These are phyloP conservation scores for Aspergillus carbonarius DNA, from an alignment of 2,329 filamentous ascomycete species.

Conservation along the genomic window DNA sequence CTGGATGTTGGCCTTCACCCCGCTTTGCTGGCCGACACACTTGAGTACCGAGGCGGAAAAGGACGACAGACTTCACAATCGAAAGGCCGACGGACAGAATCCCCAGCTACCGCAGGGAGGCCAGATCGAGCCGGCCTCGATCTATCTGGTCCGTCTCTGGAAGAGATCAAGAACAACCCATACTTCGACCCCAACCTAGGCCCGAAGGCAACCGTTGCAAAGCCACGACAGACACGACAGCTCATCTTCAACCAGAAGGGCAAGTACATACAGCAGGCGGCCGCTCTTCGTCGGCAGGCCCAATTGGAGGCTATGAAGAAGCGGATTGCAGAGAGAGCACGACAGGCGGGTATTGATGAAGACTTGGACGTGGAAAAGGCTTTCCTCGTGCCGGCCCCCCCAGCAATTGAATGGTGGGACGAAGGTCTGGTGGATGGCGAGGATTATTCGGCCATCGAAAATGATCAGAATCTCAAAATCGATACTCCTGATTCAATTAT, in stretches of 20 bases:
- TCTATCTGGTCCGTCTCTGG: conserved; percentile 57
- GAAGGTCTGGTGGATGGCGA: conserved; percentile 76
- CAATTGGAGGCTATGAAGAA: conserved; percentile 93
- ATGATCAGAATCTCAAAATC: conserved; percentile 68
- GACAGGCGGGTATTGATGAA: conserved; percentile 92
- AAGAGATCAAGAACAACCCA: conserved; percentile 68
- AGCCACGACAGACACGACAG: conserved; percentile 69
- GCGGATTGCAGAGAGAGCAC: conserved; percentile 80
- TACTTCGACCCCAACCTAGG: conserved; percentile 74
- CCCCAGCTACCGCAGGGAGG: conserved; percentile 37
- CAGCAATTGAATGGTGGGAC: conserved; percentile 96
- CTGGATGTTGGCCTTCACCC: conserved; percentile 76
- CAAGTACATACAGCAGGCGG: conserved; percentile 94
- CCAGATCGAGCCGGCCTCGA: conserved; percentile 53
- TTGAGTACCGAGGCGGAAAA: conserved; percentile 45
- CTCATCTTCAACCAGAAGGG: conserved; percentile 92
- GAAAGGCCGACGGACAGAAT: conserved; percentile 55
- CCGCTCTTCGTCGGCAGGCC: conserved; percentile 81
- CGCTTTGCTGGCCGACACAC: conserved; percentile 59
- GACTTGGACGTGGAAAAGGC: conserved; percentile 85
- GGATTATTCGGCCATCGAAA: conserved; percentile 70
- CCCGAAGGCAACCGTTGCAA: conserved; percentile 58
- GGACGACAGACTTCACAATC: conserved; percentile 47
- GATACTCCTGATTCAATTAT: conserved; percentile 79
- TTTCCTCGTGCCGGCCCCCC: conserved; percentile 79